Evolutionary conservation across 495 filamentous ascomycete species (phyloP).

Genomic region (Daldinia grandis): DNA sequence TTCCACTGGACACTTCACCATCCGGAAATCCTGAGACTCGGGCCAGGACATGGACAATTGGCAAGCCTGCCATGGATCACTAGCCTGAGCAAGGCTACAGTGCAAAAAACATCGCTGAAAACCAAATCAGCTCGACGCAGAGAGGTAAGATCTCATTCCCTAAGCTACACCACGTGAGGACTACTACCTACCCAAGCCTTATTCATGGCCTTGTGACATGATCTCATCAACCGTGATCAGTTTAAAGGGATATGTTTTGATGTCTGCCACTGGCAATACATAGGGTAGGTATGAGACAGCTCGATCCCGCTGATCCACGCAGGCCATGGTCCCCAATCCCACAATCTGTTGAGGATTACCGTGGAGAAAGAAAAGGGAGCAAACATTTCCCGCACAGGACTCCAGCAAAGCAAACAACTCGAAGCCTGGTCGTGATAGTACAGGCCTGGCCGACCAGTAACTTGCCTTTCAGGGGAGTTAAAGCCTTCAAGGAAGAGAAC

Average conservation of each 20-base stretch:
- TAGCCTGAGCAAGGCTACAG: slow-evolving; percentile 24
- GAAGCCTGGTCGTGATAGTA: slow-evolving; percentile 34
- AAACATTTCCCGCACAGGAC: background rate
- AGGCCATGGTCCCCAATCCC: slow-evolving; percentile 6
- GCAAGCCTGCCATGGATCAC: slow-evolving; percentile 38
- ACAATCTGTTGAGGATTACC: background rate
- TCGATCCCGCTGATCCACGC: slow-evolving; percentile 22
- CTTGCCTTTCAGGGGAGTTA: background rate
- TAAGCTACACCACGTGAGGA: slow-evolving; percentile 14
- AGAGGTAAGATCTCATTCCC: slow-evolving; percentile 32
- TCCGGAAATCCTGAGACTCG: slow-evolving; percentile 11
- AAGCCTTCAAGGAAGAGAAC: background rate
- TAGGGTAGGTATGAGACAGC: slow-evolving; percentile 17
- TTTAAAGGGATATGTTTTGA: slow-evolving; percentile 14
- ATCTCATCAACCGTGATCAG: slow-evolving; percentile 13
- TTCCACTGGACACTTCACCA: slow-evolving; percentile 20
- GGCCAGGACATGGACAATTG: slow-evolving; percentile 25
- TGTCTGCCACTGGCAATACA: background rate
- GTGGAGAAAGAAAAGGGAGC: background rate
- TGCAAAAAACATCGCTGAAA: slow-evolving; percentile 23
- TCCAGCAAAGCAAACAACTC: background rate
- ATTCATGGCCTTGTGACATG: slow-evolving; percentile 26
- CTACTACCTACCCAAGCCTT: slow-evolving; percentile 8
- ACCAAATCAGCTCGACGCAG: slow-evolving; percentile 14
- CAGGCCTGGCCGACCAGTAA: slow-evolving; percentile 9